Base-by-base conservation (phyloP, 2,329 filamentous ascomycete genomes). In the Lasiodiplodia gonubiensis region DNA sequence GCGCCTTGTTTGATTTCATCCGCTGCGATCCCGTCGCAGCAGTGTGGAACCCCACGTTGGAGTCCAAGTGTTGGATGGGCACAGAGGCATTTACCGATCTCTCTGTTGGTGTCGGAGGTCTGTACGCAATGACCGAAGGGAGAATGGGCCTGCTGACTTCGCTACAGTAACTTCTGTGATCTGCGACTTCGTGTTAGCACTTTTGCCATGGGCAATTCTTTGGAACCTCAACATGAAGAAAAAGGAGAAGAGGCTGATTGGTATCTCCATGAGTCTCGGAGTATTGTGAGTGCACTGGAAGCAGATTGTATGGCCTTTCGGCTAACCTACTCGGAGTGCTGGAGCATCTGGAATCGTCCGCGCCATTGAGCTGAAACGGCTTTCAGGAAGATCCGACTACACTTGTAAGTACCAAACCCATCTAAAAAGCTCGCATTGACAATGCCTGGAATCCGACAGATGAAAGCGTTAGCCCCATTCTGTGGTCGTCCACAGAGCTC, bases 401-500 rank as follows among this genome's bases (percentile, higher is more conserved):
- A 76, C 37, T 71, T 74, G 69, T 70, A 59, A 68, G 69, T 68
- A 53, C 54, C 30, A 16, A 14, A 2, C 37, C 12, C 11, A n/a
- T 21, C 18, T 12, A 7, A 11, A 16, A 23, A 11, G 11, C n/a
- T 49, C 6, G 4, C 12, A 35, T 61, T 67, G 10, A 64, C 18
- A 23, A 11, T 12, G 6, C 11, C 4, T 10, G 14, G 35, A 8
- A 21, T 30, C 4, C 6, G 12, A 21, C 18, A 65, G 51, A 76
- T 68, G 74, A 76, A 60, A 76, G 74, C 10, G 68, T 74, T 2
- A 72, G 71, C 42, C 75, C 74, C 70, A 72, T 76, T 18, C 69
- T 77, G 7, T 77, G 74, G 74, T 76, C 74, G 5, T 72, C 72
- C 7, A 76, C 74, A n/a, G 74, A 82, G 70, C 72, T 83, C 64